Conservation (phyloP, 2,329 filamentous ascomycete species). For the Penicillium brasilianum region DNA sequence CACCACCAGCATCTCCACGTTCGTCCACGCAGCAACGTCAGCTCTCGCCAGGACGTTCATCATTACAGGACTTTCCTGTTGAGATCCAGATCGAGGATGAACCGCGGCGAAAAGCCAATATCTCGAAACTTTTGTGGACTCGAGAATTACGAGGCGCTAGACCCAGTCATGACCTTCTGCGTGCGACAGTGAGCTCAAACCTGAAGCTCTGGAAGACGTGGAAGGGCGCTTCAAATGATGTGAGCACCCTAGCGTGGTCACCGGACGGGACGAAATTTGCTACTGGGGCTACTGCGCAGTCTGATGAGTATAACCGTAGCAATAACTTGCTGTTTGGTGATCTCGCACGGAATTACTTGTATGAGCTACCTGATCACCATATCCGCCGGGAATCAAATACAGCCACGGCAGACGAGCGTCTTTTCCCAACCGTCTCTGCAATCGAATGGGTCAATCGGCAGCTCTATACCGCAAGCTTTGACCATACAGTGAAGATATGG, state of each 20-base stretch:
- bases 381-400: constrained; percentile 42
- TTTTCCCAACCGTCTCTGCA: constrained; percentile 63
- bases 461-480: constrained; percentile 62
- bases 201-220: constrained; percentile 55
- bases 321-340: constrained; percentile 64
- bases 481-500: constrained; percentile 64
- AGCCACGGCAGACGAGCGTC: constrained; percentile 52
- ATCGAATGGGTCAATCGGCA: constrained; percentile 57
- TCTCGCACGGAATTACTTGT: constrained; percentile 46
- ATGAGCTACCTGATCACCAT: constrained; percentile 61
- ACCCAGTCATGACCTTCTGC: constrained; percentile 18
- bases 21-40: not conserved
- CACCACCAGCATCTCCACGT: not conserved
- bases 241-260: constrained; percentile 62
- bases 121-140: constrained; percentile 30
- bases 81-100: not conserved
- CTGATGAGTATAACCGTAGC: constrained; percentile 62
- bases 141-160: constrained; percentile 38
- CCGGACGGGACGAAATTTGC: constrained; percentile 60
- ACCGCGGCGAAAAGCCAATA: constrained; percentile 1
- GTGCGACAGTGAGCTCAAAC: constrained; percentile 39
- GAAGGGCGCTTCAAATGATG: constrained; percentile 64
- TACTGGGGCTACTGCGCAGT: constrained; percentile 61
- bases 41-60: not conserved
- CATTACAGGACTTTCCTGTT: not conserved